A percentile compares a stretch with the other conserved stretches of the same genome.
Evolutionary conservation across 2,329 filamentous ascomycete genomes (phyloP).

Genomic region (Paracamarosporium sp.): DNA sequence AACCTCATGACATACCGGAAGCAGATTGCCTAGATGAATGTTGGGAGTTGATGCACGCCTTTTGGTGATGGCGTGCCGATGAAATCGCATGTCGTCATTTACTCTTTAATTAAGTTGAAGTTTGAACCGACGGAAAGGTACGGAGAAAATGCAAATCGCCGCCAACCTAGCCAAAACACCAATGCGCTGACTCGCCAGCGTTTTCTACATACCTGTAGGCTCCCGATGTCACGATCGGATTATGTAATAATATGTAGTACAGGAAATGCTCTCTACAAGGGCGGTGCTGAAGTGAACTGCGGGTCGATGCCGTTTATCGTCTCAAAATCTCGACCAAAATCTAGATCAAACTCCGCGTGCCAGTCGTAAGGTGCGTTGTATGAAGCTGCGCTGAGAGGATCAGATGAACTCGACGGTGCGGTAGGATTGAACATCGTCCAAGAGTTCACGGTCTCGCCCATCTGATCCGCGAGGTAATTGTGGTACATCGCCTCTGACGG

Average conservation of each 20-base stretch:
- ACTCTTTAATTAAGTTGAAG: neutral
- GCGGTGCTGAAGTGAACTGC: neutral
- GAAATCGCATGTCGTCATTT: neutral
- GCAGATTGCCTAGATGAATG: neutral
- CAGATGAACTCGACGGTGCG: slow-evolving; percentile 25
- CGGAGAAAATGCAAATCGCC: neutral
- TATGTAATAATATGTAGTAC: neutral
- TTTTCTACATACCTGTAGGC: neutral
- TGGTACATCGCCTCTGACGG: slow-evolving; percentile 15
- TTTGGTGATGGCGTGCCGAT: neutral
- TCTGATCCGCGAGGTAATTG: slow-evolving; percentile 21
- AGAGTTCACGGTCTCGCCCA: slow-evolving; percentile 36
- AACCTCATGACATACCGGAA: neutral
- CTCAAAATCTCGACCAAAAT: slow-evolving; percentile 24
- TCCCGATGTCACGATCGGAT: neutral
- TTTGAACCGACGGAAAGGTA: neutral
- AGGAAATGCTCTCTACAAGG: neutral
- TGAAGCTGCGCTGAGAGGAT: slow-evolving; percentile 24
- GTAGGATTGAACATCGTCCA: slow-evolving; percentile 40
- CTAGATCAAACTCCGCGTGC: slow-evolving; percentile 41
- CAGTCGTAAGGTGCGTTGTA: slow-evolving; percentile 39
- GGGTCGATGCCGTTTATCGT: slow-evolving; percentile 17
- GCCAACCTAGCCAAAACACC: neutral
- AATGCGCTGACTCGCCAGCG: neutral
- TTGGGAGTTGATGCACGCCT: neutral